phyloP scores from a whole-genome alignment of 1,284 basidiomycete species.

The Microbotryomycetes sp. region DNA sequence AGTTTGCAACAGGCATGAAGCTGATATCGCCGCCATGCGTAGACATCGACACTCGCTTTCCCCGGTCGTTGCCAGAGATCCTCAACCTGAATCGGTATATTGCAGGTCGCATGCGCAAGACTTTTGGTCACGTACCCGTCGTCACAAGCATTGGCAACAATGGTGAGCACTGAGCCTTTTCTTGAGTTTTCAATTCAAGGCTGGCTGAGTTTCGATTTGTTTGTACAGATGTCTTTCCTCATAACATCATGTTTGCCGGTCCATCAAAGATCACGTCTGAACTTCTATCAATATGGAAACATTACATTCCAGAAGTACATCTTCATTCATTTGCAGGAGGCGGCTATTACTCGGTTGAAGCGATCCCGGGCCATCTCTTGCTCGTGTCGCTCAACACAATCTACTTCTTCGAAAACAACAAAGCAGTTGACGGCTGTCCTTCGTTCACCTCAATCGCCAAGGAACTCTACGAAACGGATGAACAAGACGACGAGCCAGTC shows the following conservation, averaged over 20 bases:
- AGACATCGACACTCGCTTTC: constrained; percentile 73
- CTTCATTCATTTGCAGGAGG: constrained; percentile 54
- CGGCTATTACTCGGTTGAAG: constrained; percentile 76
- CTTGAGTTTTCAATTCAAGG: background rate
- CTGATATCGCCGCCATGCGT: no score
- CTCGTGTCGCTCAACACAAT: constrained; percentile 85
- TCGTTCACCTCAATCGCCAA: constrained; percentile 4
- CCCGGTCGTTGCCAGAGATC: constrained; percentile 75
- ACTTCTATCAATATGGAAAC: constrained; percentile 71
- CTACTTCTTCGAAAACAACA: constrained; percentile 88
- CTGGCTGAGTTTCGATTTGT: background rate
- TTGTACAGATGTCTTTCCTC: constrained; percentile 31
- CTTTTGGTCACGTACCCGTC: constrained; percentile 68
- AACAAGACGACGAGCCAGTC: constrained; percentile 51
- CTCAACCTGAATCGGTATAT: constrained; percentile 66
- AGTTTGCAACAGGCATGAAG: no score
- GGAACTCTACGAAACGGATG: constrained; percentile 20
- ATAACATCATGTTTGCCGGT: constrained; percentile 40
- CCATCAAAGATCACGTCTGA: constrained; percentile 58
- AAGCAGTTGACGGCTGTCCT: constrained; percentile 52
- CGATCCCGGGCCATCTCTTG: constrained; percentile 67
- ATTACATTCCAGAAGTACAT: constrained; percentile 74
- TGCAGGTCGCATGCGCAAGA: constrained; percentile 60
- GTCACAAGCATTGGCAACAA: constrained; percentile 71
- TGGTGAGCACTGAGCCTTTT: constrained; percentile 31